Percentiles rank a stretch among this genome's conserved stretches.
phyloP scores from a whole-genome alignment of 441 rosid species.

The Adansonia madagascariensis region DNA sequence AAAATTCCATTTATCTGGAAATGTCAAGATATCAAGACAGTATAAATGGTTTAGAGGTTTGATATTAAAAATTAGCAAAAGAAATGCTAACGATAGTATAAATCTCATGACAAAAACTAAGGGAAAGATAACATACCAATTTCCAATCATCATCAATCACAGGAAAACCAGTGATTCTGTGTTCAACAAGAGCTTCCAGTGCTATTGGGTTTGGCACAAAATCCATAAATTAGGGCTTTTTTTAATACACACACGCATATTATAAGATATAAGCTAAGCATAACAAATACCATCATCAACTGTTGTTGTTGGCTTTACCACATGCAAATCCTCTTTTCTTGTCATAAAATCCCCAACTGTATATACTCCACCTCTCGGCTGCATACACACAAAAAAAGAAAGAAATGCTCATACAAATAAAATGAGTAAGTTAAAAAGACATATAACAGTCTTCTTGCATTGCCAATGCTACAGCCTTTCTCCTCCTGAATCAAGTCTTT shows the following conservation, averaged over 20 bases:
- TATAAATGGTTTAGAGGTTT: neutral
- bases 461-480: neutral
- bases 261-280: constrained; percentile 10
- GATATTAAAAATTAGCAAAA: neutral
- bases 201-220: constrained; percentile 45
- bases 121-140: constrained; percentile 52
- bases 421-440: neutral
- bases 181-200: constrained; percentile 69
- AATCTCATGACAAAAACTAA: neutral
- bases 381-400: constrained; percentile 31
- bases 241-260: neutral
- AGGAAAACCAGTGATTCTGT: constrained; percentile 89
- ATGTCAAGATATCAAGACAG: neutral
- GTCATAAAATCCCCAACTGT: constrained; percentile 94
- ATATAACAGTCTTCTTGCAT: neutral
- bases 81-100: neutral
- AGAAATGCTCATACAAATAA: constrained; percentile 12
- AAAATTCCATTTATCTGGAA: neutral
- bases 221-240: neutral
- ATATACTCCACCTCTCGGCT: constrained; percentile 70
- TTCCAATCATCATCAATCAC: constrained; percentile 86
- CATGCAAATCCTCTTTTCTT: constrained; percentile 65
- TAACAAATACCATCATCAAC: constrained; percentile 72
- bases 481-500: neutral
- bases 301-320: constrained; percentile 77